phyloP scores from a whole-genome alignment of 805 yeast genomes.

The Komagataella kurtzmanii region DNA sequence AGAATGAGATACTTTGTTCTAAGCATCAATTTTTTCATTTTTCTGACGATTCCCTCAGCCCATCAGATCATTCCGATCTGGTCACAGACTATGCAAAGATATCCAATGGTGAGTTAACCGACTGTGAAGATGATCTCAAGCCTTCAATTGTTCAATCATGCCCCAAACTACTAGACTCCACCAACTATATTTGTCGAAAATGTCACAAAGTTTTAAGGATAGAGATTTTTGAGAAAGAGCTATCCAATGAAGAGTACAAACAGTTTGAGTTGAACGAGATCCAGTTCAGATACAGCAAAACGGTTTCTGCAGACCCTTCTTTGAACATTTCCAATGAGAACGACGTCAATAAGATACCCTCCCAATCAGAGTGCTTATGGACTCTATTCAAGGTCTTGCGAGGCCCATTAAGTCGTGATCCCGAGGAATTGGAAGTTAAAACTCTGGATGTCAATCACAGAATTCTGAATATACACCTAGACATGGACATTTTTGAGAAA shows the following conservation, averaged over 20 bases:
- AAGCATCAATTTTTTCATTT: slow-evolving; percentile 3
- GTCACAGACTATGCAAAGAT: slow-evolving; percentile 2
- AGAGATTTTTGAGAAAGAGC: slow-evolving; percentile 30
- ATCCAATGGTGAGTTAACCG: neutral
- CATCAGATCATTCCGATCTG: slow-evolving; percentile 4
- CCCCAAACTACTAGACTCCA: slow-evolving; percentile 29
- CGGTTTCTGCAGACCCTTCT: slow-evolving; percentile 9
- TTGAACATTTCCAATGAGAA: neutral
- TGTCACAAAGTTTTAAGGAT: slow-evolving; percentile 37
- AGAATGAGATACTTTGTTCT: neutral
- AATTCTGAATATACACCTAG: slow-evolving; percentile 41
- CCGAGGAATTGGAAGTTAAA: slow-evolving; percentile 28
- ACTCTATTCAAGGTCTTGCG: slow-evolving; percentile 50
- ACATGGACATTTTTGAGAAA: slow-evolving; percentile 19
- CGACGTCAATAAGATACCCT: slow-evolving; percentile 24
- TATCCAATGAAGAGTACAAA: slow-evolving; percentile 30
- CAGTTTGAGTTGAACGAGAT: slow-evolving; percentile 38
- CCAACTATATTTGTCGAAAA: slow-evolving; percentile 29
- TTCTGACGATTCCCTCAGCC: slow-evolving; percentile 3
- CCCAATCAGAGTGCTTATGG: slow-evolving; percentile 41
- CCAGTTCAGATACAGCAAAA: slow-evolving; percentile 28
- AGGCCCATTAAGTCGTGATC: slow-evolving; percentile 43
- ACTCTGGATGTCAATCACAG: slow-evolving; percentile 41
- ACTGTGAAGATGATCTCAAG: neutral
- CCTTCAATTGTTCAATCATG: slow-evolving; percentile 7